A percentile compares a stretch with the other conserved stretches of the same genome.
phyloP scores from a whole-genome alignment of 176 grass and related monocot species.

The Ampelocalamus luodianensis region DNA sequence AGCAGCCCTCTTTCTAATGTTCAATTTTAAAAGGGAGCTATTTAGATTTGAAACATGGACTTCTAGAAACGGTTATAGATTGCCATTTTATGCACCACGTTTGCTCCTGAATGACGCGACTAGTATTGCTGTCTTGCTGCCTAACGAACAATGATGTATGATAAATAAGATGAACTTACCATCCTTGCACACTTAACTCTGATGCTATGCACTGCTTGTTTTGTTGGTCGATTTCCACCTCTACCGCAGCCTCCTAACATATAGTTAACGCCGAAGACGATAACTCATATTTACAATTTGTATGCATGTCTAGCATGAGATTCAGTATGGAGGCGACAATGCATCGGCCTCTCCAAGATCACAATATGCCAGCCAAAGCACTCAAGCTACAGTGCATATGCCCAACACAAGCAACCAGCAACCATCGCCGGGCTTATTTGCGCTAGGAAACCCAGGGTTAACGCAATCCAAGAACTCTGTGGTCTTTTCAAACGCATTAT shows the following conservation, averaged over 20 bases:
- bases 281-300: conserved; percentile 1
- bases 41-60: not conserved
- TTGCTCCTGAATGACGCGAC: not conserved
- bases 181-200: conserved; percentile 13
- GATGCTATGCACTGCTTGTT: not conserved
- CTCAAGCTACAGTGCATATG: conserved; percentile 31
- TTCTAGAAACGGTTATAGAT: conserved; percentile 3
- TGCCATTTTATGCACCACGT: not conserved
- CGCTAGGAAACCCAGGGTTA: conserved; percentile 37
- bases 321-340: conserved; percentile 66
- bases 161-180: conserved; percentile 17
- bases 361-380: conserved; percentile 51
- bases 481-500: conserved; percentile 66
- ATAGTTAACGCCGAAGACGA: not conserved
- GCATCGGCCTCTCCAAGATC: conserved; percentile 56
- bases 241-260: not conserved
- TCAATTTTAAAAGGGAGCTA: not conserved
- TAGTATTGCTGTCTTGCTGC: not conserved
- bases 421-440: conserved; percentile 37
- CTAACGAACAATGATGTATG: not conserved
- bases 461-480: conserved; percentile 50
- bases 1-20: not conserved
- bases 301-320: conserved; percentile 60
- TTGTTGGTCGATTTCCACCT: not conserved
- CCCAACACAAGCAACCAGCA: conserved; percentile 54